Conservation (phyloP, 805 yeast genomes). For the Wickerhamomyces bisporus region DNA sequence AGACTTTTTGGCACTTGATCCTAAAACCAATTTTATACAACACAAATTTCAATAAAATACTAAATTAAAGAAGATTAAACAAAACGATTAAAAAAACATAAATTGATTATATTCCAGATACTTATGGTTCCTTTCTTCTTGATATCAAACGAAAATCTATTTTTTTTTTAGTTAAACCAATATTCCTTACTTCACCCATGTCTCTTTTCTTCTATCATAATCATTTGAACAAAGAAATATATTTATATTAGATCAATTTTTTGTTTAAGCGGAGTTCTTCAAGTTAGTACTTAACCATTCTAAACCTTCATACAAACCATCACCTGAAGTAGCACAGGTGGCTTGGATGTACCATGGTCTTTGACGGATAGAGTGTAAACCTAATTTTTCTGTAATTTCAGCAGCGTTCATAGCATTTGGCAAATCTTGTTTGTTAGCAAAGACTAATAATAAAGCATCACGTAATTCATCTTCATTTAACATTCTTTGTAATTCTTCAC, state of each 20-base stretch:
- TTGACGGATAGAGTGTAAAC: constrained; percentile 94
- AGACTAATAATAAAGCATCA: constrained; percentile 90
- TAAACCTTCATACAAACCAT: constrained; percentile 95
- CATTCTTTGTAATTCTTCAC: constrained; percentile 98
- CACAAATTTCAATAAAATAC: not conserved
- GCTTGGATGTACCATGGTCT: constrained; percentile 99
- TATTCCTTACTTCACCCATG: not conserved
- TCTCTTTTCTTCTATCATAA: not conserved
- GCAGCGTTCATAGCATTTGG: constrained; percentile 99
- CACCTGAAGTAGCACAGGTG: constrained; percentile 98
- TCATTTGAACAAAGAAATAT: no score
- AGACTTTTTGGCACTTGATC: not conserved
- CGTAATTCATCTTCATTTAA: constrained; percentile 97
- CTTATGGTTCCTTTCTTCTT: not conserved
- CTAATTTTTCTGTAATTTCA: constrained; percentile 95
- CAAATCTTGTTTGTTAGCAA: constrained; percentile 98
- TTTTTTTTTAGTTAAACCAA: not conserved
- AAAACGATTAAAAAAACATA: not conserved
- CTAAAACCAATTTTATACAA: constrained; percentile 2
- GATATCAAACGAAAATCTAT: not conserved
- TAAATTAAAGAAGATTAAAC: not conserved
- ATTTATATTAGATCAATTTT: constrained; percentile 1
- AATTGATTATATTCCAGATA: constrained; percentile 1
- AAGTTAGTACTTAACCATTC: constrained; percentile 94
- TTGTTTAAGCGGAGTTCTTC: constrained; percentile 52